phyloP scores from a whole-genome alignment of 2,329 filamentous ascomycete species.

The Stemphylium lycopersici region DNA sequence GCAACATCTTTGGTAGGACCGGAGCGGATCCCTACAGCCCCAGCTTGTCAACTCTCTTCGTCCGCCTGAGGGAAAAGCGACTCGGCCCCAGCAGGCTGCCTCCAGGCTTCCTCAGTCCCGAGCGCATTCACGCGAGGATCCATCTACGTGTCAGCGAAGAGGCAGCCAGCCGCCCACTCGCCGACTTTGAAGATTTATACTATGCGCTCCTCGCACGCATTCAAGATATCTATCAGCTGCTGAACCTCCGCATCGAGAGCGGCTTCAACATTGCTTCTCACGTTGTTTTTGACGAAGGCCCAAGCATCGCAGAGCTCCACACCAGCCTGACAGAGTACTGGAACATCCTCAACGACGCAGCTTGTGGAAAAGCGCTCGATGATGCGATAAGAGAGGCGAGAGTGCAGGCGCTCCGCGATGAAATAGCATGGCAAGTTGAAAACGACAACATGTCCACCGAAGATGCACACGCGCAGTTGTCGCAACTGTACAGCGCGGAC shows the following conservation, averaged over 20 bases:
- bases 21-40: conserved; percentile 34
- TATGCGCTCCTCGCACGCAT: conserved; percentile 37
- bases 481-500: conserved; percentile 21
- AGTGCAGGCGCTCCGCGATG: conserved; percentile 23
- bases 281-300: conserved; percentile 15
- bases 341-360: conserved; percentile 31
- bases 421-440: conserved; percentile 21
- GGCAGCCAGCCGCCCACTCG: conserved; percentile 55
- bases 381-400: conserved; percentile 28
- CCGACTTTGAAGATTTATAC: conserved; percentile 45
- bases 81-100: conserved; percentile 23
- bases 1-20: conserved; percentile 15
- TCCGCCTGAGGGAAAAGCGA: conserved; percentile 44
- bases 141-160: conserved; percentile 42
- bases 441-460: conserved; percentile 13
- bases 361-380: conserved; percentile 33
- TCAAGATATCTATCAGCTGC: conserved; percentile 29
- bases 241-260: conserved; percentile 32
- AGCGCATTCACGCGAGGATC: conserved; percentile 12
- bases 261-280: conserved; percentile 28
- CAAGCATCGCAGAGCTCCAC: conserved; percentile 23
- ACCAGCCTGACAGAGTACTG: conserved; percentile 29
- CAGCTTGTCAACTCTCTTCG: conserved; percentile 33
- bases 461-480: conserved; percentile 22
- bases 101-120: conserved; percentile 14